Evolutionary conservation across 768 basidiomycete genomes (phyloP).

Genomic region (Lyophyllum semitale): DNA sequence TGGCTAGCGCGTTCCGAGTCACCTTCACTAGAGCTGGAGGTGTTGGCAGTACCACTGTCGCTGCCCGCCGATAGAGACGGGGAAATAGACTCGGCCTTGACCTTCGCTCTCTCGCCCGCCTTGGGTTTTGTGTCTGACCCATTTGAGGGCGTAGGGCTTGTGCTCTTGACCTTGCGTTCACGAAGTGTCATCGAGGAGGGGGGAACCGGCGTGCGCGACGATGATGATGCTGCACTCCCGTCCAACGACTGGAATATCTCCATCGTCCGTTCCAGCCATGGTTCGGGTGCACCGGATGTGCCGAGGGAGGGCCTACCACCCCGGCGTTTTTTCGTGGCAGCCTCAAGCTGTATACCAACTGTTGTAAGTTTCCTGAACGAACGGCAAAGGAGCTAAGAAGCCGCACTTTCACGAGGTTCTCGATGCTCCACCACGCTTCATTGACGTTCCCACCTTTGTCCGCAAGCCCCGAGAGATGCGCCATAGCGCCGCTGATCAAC

Average conservation of each 20-base stretch:
- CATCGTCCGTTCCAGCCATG: slow-evolving; percentile 62
- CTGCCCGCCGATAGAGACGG: background rate
- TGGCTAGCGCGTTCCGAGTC: slow-evolving; percentile 47
- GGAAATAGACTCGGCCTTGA: background rate
- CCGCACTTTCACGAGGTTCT: slow-evolving; percentile 61
- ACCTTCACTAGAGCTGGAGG: slow-evolving; percentile 34
- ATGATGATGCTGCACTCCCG: slow-evolving; percentile 10
- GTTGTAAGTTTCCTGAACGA: background rate
- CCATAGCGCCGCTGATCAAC: slow-evolving; percentile 79
- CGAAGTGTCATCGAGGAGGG: slow-evolving; percentile 13
- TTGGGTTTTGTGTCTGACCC: background rate
- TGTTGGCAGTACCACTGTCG: slow-evolving; percentile 9
- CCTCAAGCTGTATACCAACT: slow-evolving; percentile 53
- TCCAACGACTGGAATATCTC: slow-evolving; percentile 51
- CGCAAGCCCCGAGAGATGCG: slow-evolving; percentile 73
- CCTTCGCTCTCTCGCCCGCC: background rate
- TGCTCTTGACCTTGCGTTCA: slow-evolving; percentile 13
- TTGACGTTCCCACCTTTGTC: slow-evolving; percentile 38
- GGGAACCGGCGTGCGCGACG: slow-evolving; percentile 1
- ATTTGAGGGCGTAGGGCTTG: slow-evolving; percentile 12
- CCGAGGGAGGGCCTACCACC: slow-evolving; percentile 47
- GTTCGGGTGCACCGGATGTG: slow-evolving; percentile 33
- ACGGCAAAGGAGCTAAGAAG: background rate
- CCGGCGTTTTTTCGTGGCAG: slow-evolving; percentile 60
- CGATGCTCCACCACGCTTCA: slow-evolving; percentile 64